Evolutionary conservation across 202 grass and related monocot genomes (phyloP), one percentile per base, ranked within the genome.

Genomic region (Musa balbisiana): DNA sequence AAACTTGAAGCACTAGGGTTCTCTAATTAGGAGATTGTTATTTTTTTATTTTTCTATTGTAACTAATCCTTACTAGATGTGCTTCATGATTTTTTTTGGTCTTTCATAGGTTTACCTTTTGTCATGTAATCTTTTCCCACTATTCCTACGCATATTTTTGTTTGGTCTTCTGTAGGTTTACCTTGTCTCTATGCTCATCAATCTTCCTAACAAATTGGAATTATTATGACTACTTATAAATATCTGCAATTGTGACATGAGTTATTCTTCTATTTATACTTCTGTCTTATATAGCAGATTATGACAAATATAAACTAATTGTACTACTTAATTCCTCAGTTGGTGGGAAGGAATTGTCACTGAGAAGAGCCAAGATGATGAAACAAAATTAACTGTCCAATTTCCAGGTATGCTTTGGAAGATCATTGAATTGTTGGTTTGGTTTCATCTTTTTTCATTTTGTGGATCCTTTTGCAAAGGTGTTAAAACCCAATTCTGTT

Each of bases 331-430:
- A 17, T 27, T 74, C 19, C 16, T 16, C 74, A 95, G 96, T 85
- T 99, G 96, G 96, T 87, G 87, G 77, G 89, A 99, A 80, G 96
- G 96, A 51, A 59, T 92, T 80, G 83, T 99, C 76, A 78, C 85
- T 67, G 87, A 88, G 64, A 90, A 87, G 63, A 65, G 25, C 62
- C 82, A 88, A 67, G 82, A 27, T 49, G 80, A 92, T 84, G 87
- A 82, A 71, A 73, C 85, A 25, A 95, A 95, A 72, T 82, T 90
- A 49, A 81, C 76, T 27, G 80, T 99, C 67, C 84, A 90, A 12
- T 90, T 92, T 84, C 70, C 87, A 87, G 96, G 96, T 99, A 79
- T 77, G 52, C 67, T 51, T 26, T 74, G 17, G 13, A 13, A 65
- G 21, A 65, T 65, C 10, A 19, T 43, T 51, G 2, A 16, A 49